Percentiles rank a stretch among this genome's conserved stretches.
Conservation (phyloP, 495 filamentous ascomycete species). For the Tetracladium setigerum region DNA sequence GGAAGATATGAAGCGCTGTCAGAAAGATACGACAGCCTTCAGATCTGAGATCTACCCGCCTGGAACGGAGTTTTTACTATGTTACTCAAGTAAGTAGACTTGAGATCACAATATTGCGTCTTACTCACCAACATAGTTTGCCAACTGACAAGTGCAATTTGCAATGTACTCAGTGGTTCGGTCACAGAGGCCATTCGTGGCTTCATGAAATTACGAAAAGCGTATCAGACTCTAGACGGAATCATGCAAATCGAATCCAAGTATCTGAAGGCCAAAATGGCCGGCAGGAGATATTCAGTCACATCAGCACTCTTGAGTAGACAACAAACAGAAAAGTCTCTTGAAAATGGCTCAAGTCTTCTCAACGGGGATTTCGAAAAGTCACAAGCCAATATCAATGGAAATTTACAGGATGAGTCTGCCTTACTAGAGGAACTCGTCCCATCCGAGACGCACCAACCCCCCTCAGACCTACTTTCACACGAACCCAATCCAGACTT, state of each 20-base stretch:
- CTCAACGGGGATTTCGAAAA: no score
- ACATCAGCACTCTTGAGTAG: background rate
- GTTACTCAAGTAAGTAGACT: constrained; percentile 23
- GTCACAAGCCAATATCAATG: no score
- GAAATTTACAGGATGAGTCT: no score
- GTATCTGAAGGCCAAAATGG: constrained; percentile 26
- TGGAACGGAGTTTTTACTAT: constrained; percentile 78
- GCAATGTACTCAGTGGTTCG: constrained; percentile 86
- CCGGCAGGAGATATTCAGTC: background rate
- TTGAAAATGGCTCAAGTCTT: constrained; percentile 4
- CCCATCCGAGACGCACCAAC: background rate
- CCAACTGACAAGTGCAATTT: constrained; percentile 83
- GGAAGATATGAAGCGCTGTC: constrained; percentile 68
- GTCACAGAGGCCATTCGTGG: constrained; percentile 85
- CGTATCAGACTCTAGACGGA: constrained; percentile 73
- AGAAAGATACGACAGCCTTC: constrained; percentile 40
- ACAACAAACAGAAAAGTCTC: constrained; percentile 6
- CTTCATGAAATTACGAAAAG: constrained; percentile 89
- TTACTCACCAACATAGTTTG: no score
- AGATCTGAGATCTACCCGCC: constrained; percentile 56
- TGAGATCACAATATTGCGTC: no score
- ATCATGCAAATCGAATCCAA: constrained; percentile 47
- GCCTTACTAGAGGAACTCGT: no score
- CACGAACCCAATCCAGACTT: constrained; percentile 8
- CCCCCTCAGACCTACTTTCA: background rate